Evolutionary conservation across 2,329 filamentous ascomycete genomes (phyloP), one percentile per base, ranked within the genome.

Genomic region (Epichloe uncinata): DNA sequence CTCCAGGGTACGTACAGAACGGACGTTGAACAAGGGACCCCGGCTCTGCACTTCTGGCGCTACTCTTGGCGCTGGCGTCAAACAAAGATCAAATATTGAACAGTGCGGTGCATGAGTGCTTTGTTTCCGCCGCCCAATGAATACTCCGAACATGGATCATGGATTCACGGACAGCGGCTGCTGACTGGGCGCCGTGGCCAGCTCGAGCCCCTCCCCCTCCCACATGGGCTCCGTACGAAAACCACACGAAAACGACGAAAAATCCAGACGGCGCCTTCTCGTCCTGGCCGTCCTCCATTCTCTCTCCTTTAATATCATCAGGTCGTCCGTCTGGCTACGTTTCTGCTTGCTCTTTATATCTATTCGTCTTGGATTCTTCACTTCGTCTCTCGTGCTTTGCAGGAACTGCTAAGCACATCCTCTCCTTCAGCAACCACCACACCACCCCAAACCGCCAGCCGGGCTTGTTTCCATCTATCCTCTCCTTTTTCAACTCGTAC

Each of bases 341-440:
- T 53, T 56, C 45, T 30, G 47, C 53, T 57, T 48, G 51, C 55
- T 53, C 47, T 45, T 50, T 47, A 51, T 48, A 9, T 42, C 20
- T 43, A 6, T 51, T 44, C 36, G 12, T 40, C 35, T 45, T 44
- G 33, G 16, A n/a, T 18, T 46, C 34, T 35, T 49, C 42, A 15
- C 37, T 33, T 43, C 42, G 42, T 47, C 36, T 53, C 47, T 52
- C 42, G 42, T 47, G 36, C 54, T 49, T 52, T 50, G 22, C 50
- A 54, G 11, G 5, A 56, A 53, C 56, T 61, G 65, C 63, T 65
- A 61, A 61, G 60, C 63, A 66, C 59, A 56, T 66, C 58, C 63
- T 61, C 55, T 65, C 63, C 51, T 65, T 65, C 45, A 44, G 44
- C 58, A 55, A 49, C 35, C 16, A 36, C 9, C 26, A 54, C 51